Evolutionary conservation across 768 basidiomycete species (phyloP), one percentile per base, ranked within the genome.

Genomic region (Calocera cornea): DNA sequence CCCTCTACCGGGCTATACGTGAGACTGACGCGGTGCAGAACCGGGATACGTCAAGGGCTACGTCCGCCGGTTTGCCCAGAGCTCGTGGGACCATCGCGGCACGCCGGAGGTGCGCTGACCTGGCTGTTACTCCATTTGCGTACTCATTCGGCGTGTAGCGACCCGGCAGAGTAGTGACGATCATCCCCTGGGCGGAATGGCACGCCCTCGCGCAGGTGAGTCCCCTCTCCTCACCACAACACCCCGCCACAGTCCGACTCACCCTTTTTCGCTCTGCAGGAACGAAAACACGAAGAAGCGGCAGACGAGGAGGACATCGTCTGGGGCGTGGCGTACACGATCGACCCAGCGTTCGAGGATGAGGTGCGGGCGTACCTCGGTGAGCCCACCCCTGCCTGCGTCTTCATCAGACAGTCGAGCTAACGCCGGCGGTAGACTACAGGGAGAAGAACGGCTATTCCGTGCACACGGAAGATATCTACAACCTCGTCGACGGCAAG

Each of bases 391-490:
- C n/a, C 8, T 1, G 47, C 34, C 0, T 34, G 24, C 22, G 24
- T n/a, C n/a, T n/a, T n/a, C n/a, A n/a, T n/a, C n/a, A 19, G 19
- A 41, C 66, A 40, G 44, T 17, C 24, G 22, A 17, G 64, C 36
- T 41, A 22, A 41, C 0, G 33, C 54, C 2, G 41, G 29, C 3
- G 19, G 41, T 66, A 89, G 92, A 95, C 72, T 86, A 90, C 74
- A 82, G 92, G 68, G 92, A 94, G 79, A 91, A 92, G 90, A 92
- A 95, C 72, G 94, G 95, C 24, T 97, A 97, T 77, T 92, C 92
- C 10, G 78, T 88, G 74, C 90, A 95, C 71, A 83, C 80, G 0
- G 74, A 94, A 12, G 85, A 93, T 68, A 81, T 97, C 16, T 87
- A 88, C 75, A 82, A 83, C 34, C 73, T 87, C 34, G 79, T 81